phyloP scores from a whole-genome alignment of 2,329 filamentous ascomycete species.

The Coleophoma crateriformis region DNA sequence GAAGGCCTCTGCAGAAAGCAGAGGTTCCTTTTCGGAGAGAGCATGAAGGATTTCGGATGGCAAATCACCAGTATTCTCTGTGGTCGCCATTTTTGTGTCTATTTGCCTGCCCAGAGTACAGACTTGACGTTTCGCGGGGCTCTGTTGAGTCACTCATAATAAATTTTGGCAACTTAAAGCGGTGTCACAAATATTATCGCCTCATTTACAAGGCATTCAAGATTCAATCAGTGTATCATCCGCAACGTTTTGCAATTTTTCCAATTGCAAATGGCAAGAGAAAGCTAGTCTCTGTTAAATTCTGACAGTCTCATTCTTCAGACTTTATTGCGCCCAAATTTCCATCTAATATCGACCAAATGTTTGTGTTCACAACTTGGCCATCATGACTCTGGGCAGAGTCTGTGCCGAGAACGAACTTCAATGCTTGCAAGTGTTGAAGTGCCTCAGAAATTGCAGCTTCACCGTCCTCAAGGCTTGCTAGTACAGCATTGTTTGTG shows the following conservation, averaged over 20 bases:
- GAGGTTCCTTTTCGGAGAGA: slow-evolving; percentile 56
- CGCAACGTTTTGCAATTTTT: too few species aligned
- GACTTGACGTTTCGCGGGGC: neutral
- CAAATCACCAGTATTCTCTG: slow-evolving; percentile 45
- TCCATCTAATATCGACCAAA: slow-evolving; percentile 25
- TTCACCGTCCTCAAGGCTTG: slow-evolving; percentile 54
- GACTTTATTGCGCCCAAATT: slow-evolving; percentile 17
- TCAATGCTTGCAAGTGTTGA: slow-evolving; percentile 41
- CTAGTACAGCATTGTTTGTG: slow-evolving; percentile 51
- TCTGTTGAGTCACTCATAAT: neutral
- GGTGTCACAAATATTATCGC: too few species aligned
- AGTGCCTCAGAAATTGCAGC: slow-evolving; percentile 48
- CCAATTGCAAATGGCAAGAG: too few species aligned
- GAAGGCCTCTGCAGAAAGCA: slow-evolving; percentile 67
- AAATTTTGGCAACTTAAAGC: neutral
- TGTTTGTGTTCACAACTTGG: slow-evolving; percentile 9
- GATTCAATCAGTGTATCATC: too few species aligned
- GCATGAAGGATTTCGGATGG: slow-evolving; percentile 59
- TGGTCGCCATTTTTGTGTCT: slow-evolving; percentile 34
- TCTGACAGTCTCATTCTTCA: neutral
- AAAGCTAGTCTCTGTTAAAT: too few species aligned
- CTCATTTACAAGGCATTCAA: too few species aligned
- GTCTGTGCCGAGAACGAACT: slow-evolving; percentile 37
- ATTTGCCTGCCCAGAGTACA: slow-evolving; percentile 7
- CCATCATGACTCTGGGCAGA: neutral